These are phyloP conservation scores for Alternaria tenuissima DNA, from an alignment of 2,329 filamentous ascomycete genomes.

Conservation along the genomic window DNA sequence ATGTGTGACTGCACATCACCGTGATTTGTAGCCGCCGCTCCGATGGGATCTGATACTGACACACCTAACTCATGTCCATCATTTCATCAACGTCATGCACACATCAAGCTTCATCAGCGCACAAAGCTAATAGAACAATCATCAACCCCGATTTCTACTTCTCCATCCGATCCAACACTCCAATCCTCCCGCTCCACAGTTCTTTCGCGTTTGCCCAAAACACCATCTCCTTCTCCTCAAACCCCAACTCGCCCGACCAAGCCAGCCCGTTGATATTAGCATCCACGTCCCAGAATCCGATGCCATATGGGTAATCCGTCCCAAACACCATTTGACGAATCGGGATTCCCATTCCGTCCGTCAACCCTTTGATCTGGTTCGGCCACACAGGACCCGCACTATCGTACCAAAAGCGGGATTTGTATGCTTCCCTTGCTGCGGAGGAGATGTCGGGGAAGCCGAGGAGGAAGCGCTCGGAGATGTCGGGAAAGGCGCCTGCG, in stretches of 20 bases:
- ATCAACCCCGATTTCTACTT: not conserved
- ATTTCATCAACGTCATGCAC: not conserved
- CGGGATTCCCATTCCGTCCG: constrained; percentile 42
- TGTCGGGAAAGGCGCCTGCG: constrained; percentile 49
- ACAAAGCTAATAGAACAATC: not conserved
- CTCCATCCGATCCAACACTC: not conserved
- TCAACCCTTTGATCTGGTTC: constrained; percentile 46
- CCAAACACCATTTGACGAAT: constrained; percentile 48
- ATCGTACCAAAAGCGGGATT: constrained; percentile 49
- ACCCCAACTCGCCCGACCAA: constrained; percentile 29
- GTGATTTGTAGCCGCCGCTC: not conserved
- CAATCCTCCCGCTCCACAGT: constrained; percentile 40
- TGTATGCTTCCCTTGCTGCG: constrained; percentile 39
- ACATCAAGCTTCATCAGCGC: not conserved
- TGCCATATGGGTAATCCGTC: constrained; percentile 51
- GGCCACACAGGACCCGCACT: constrained; percentile 50
- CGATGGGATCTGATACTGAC: not conserved
- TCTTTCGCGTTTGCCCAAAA: constrained; percentile 37
- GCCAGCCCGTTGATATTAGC: constrained; percentile 43
- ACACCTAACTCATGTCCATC: not conserved
- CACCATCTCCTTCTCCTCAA: constrained; percentile 37
- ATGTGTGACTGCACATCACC: not conserved
- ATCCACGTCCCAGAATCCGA: constrained; percentile 49
- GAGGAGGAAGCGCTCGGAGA: constrained; percentile 46
- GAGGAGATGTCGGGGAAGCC: constrained; percentile 38